These are phyloP conservation scores for Candida silvicultrix DNA, from an alignment of 805 yeast genomes.

Conservation along the genomic window DNA sequence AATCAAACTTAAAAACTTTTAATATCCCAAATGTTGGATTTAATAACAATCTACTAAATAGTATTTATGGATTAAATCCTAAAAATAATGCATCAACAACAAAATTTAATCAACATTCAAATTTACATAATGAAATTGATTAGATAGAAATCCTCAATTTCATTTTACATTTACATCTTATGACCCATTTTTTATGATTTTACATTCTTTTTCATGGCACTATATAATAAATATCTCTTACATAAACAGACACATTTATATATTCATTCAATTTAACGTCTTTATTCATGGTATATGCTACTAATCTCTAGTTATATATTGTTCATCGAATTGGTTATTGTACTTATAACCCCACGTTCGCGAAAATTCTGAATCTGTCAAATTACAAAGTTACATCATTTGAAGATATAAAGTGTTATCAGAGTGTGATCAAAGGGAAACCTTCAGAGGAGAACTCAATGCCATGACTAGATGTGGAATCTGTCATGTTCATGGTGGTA, in stretches of 20 bases:
- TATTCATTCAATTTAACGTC: too few species aligned
- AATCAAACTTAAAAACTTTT: conserved; percentile 10
- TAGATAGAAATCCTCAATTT: background rate
- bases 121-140: background rate
- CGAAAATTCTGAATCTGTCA: background rate
- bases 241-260: too few species aligned
- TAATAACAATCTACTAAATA: conserved; percentile 15
- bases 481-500: background rate
- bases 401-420: too few species aligned
- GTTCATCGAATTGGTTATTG: too few species aligned
- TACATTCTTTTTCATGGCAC: too few species aligned
- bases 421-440: too few species aligned
- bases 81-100: background rate
- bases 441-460: too few species aligned
- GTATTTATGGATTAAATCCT: conserved; percentile 20
- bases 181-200: background rate
- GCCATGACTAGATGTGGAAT: background rate
- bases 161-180: background rate
- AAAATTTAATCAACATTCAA: background rate
- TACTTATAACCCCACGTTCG: too few species aligned
- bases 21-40: conserved; percentile 16
- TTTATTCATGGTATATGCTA: too few species aligned
- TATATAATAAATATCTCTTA: too few species aligned
- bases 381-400: too few species aligned
- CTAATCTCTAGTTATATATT: too few species aligned